These are phyloP conservation scores for Colletotrichum brevisporum DNA, from an alignment of 2,329 filamentous ascomycete species.

Conservation along the genomic window DNA sequence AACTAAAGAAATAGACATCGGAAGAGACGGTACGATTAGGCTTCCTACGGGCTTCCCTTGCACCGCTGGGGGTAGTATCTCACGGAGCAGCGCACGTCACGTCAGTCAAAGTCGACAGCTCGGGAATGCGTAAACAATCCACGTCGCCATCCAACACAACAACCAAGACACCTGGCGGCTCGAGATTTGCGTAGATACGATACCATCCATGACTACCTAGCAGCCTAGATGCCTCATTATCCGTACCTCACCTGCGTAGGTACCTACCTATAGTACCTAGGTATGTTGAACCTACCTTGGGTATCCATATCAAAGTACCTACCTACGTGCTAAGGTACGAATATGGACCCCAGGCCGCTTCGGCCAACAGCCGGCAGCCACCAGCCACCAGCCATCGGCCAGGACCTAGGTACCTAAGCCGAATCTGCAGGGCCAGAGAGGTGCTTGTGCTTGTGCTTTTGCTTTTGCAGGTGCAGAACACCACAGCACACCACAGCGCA, in stretches of 20 bases:
- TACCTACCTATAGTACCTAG: not conserved
- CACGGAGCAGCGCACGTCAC: not conserved
- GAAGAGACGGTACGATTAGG: conserved; percentile 2
- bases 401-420: not conserved
- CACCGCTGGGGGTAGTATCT: not conserved
- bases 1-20: no score
- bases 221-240: not conserved
- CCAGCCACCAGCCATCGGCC: no score
- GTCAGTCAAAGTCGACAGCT: not conserved
- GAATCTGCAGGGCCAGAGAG: conserved; percentile 18
- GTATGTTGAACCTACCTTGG: not conserved
- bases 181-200: not conserved
- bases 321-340: no score
- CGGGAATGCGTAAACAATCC: not conserved
- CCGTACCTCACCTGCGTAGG: not conserved
- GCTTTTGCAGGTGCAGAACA: not conserved
- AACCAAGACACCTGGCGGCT: conserved; percentile 15
- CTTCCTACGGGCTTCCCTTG: conserved; percentile 1
- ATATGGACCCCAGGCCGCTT: no score
- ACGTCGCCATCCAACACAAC: conserved; percentile 18
- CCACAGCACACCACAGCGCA: not conserved
- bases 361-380: not conserved
- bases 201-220: not conserved
- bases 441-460: conserved; percentile 9
- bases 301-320: no score